Evolutionary conservation across 1,284 basidiomycete genomes (phyloP), one percentile per base, ranked within the genome.

Genomic region (Entoloma clypeatum): DNA sequence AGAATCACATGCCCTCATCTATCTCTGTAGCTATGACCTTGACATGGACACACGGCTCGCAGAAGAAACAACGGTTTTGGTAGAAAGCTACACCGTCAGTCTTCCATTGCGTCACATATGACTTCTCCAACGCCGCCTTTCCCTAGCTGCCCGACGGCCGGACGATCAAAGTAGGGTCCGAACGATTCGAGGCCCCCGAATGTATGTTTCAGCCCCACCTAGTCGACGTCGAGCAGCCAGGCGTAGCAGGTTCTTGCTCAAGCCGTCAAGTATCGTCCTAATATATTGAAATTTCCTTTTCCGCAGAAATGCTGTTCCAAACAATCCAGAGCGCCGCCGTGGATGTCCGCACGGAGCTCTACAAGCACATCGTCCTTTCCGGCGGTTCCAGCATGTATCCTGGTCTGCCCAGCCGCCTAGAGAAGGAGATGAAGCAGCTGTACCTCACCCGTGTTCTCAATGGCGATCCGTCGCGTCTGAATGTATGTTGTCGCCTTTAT

Each of bases 121-220:
- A 3, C 13, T 2, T 18, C 17, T 14, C 9, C 9, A 22, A 31
- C 29, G 10, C 18, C 21, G 13, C 6, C 9, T 22, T 18, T 43
- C 14, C 29, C 28, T 23, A 95, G 87, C 84, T 99, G 19, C 96
- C 96, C 2, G 95, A 99, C 58, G 96, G 96, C 2, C 86, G 96
- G 32, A 80, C 78, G 22, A 97, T 99, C 77, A 97, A 96, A 74
- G 92, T 99, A 41, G 96, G 95, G 18, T 92, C 92, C 2, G 96
- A 99, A 63, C 86, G 96, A n/a, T 99, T 97, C 62, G 92, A 97
- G 67, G 96, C 95, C n/a, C 96, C 96, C 8, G 96, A 99, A 67
- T 99, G 96, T 71, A 93, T 99, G 91, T 99, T 99, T 85, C 94
- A 99, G 66, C 96, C 96, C 17, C 92, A 97, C 64, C 76, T 99